These are phyloP conservation scores for Zizania palustris DNA, from an alignment of 202 grass and related monocot species.

Conservation along the genomic window DNA sequence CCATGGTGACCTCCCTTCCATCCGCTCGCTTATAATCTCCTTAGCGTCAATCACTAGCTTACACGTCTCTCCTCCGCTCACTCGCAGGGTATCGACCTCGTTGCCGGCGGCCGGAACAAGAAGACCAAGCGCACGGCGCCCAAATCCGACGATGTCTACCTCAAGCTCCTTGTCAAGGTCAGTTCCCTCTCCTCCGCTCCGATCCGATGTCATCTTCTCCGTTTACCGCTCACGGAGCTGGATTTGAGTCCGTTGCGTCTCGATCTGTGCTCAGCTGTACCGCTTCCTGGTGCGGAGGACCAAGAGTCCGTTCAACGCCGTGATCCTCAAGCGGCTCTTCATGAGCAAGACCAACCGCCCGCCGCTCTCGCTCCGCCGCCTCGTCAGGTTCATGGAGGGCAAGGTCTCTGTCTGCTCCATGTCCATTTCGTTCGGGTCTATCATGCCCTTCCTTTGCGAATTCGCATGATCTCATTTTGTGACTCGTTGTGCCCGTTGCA, in stretches of 20 bases:
- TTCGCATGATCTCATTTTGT: slow-evolving; percentile 27
- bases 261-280: slow-evolving; percentile 58
- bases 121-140: slow-evolving; percentile 76
- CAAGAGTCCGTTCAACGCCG: slow-evolving; percentile 63
- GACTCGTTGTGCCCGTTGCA: neutral
- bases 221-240: slow-evolving; percentile 26
- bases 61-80: neutral
- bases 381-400: slow-evolving; percentile 66
- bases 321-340: slow-evolving; percentile 76
- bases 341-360: slow-evolving; percentile 84
- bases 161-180: slow-evolving; percentile 83
- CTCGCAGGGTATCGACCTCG: slow-evolving; percentile 72
- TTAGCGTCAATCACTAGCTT: neutral
- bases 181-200: neutral
- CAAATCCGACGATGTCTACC: slow-evolving; percentile 88
- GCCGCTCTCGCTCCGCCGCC: slow-evolving; percentile 66
- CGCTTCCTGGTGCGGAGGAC: slow-evolving; percentile 84
- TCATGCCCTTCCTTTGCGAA: neutral
- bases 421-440: neutral
- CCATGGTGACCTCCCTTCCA: slow-evolving; percentile 53
- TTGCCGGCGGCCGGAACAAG: slow-evolving; percentile 81
- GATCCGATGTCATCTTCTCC: neutral
- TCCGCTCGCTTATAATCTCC: neutral
- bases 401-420: slow-evolving; percentile 39
- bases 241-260: neutral